These are phyloP conservation scores for Setaria italica DNA, from an alignment of 202 grass and related monocot genomes.

Conservation along the genomic window DNA sequence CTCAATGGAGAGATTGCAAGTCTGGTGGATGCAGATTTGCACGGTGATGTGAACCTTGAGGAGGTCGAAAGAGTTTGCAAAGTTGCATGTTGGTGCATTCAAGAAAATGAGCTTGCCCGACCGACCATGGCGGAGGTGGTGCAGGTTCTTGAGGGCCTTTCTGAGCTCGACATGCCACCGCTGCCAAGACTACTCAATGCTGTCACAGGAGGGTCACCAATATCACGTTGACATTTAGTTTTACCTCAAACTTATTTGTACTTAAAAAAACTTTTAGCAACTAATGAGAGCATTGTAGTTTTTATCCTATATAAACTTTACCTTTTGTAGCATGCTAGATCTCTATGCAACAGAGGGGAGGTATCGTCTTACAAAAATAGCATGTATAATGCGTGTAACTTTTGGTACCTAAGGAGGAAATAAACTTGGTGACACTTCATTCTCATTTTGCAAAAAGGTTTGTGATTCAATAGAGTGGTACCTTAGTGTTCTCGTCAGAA, in stretches of 20 bases:
- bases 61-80: slow-evolving; percentile 47
- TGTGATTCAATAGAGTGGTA: neutral
- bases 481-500: neutral
- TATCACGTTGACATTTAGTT: neutral
- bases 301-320: neutral
- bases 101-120: slow-evolving; percentile 42
- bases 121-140: slow-evolving; percentile 57
- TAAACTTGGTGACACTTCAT: neutral
- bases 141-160: slow-evolving; percentile 54
- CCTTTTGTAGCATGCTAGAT: neutral
- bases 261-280: neutral
- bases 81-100: slow-evolving; percentile 48
- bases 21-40: slow-evolving; percentile 40
- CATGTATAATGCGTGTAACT: neutral
- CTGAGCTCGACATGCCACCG: slow-evolving; percentile 47
- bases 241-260: neutral
- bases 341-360: neutral
- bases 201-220: slow-evolving; percentile 28
- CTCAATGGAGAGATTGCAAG: slow-evolving; percentile 24
- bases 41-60: slow-evolving; percentile 33
- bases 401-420: neutral
- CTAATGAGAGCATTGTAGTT: neutral
- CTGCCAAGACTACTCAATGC: slow-evolving; percentile 51
- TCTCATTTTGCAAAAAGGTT: neutral
- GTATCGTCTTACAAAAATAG: neutral